Conservation (phyloP, 345 rosid species). For the Syzygium aqueum region DNA sequence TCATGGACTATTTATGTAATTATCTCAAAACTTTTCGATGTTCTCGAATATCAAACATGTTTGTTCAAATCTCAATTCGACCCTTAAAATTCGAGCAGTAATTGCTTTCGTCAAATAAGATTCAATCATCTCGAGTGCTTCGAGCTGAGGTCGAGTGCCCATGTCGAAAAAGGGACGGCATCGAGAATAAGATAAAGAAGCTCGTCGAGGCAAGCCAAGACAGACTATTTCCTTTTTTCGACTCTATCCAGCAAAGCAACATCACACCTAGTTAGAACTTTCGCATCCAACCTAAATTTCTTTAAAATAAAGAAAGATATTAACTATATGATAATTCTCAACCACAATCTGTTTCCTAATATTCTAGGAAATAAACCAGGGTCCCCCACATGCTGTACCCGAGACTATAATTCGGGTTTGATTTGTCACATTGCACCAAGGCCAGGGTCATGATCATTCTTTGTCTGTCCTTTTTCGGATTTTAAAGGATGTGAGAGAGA, state of each 20-base stretch:
- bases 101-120: not conserved
- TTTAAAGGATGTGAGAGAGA: not conserved
- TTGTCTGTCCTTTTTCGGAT: not conserved
- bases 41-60: not conserved
- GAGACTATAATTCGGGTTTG: not conserved
- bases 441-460: not conserved
- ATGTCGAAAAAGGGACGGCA: not conserved
- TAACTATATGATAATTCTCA: not conserved
- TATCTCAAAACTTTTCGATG: not conserved
- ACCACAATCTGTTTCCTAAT: not conserved
- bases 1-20: too few relatives aligned
- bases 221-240: not conserved
- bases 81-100: not conserved
- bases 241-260: not conserved
- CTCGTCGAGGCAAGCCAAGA: not conserved
- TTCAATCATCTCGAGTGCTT: not conserved
- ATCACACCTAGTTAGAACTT: not conserved
- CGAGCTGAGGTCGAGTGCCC: not conserved
- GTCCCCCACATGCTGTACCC: not conserved
- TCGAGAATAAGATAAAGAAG: not conserved
- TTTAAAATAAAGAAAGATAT: not conserved
- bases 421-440: not conserved
- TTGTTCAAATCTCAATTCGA: too few relatives aligned
- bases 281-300: not conserved
- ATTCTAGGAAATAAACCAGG: not conserved